A percentile compares a stretch with the other conserved stretches of the same genome.
These are phyloP conservation scores for Termitomyces eurrhizus DNA, from an alignment of 768 basidiomycete genomes.

Conservation along the genomic window DNA sequence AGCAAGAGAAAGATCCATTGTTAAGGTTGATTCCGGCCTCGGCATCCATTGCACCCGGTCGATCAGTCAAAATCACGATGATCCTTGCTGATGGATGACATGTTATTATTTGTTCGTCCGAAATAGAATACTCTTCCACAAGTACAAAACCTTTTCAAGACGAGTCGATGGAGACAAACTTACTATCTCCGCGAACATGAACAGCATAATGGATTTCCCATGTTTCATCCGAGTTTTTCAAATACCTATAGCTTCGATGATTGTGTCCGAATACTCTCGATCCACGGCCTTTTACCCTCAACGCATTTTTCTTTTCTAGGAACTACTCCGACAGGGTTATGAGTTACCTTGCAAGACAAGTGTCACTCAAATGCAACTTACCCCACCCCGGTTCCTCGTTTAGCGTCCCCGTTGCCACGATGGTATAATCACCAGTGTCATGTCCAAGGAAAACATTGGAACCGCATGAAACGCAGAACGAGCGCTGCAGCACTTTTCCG, in stretches of 20 bases:
- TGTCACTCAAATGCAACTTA: constrained; percentile 1
- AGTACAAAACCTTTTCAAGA: too few species aligned
- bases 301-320: constrained; percentile 3
- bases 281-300: constrained; percentile 12
- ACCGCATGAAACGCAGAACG: constrained; percentile 33
- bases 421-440: constrained; percentile 4
- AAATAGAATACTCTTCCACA: too few species aligned
- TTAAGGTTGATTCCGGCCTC: background rate
- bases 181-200: too few species aligned
- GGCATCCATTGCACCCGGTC: background rate
- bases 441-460: constrained; percentile 28
- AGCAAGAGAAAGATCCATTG: background rate
- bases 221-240: background rate
- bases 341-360: background rate
- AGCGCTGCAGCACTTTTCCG: constrained; percentile 25
- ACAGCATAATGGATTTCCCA: background rate
- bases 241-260: constrained; percentile 6
- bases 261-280: constrained; percentile 8
- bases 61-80: background rate
- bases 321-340: constrained; percentile 2
- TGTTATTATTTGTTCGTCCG: too few species aligned
- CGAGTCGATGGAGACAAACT: too few species aligned
- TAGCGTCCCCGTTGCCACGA: constrained; percentile 13
- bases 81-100: background rate
- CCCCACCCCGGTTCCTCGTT: constrained; percentile 13